Conservation (phyloP, 768 basidiomycete species). For the Termitomyces sp. region DNA sequence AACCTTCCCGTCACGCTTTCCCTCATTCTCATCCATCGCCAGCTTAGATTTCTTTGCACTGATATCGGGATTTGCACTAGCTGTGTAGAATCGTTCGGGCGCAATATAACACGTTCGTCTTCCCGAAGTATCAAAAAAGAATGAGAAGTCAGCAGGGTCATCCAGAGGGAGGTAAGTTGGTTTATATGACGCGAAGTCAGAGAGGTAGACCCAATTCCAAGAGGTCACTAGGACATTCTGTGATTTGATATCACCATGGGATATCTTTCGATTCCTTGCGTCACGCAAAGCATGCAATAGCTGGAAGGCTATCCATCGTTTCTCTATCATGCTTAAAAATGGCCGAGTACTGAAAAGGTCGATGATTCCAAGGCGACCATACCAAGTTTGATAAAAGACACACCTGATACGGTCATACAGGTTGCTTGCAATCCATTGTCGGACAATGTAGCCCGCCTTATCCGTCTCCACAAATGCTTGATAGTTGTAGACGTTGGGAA, state of each 20-base stretch:
- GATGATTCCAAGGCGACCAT: background rate
- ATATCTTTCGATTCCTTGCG: conserved; percentile 78
- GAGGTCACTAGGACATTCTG: conserved; percentile 96
- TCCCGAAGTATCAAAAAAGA: conserved; percentile 95
- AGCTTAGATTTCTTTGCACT: conserved; percentile 61
- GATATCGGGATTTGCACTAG: conserved; percentile 61
- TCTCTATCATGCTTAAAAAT: conserved; percentile 86
- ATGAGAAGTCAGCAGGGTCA: conserved; percentile 96
- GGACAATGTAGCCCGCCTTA: conserved; percentile 89
- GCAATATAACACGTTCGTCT: conserved; percentile 94
- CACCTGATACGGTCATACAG: conserved; percentile 97
- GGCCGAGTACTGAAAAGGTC: conserved; percentile 74
- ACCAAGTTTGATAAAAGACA: conserved; percentile 17
- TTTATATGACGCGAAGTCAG: conserved; percentile 95
- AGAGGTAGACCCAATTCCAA: conserved; percentile 92
- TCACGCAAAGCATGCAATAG: conserved; percentile 81
- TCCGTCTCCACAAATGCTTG: conserved; percentile 92
- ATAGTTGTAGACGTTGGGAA: conserved; percentile 86
- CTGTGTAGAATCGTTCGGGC: conserved; percentile 90
- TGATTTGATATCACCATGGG: conserved; percentile 97
- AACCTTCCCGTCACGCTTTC: conserved; percentile 73
- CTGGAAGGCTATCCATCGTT: conserved; percentile 98
- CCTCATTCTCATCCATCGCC: conserved; percentile 48
- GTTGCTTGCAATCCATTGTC: conserved; percentile 93
- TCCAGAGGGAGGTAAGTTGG: conserved; percentile 93